A percentile compares a stretch with the other conserved stretches of the same genome.
Conservation (phyloP, 2,329 filamentous ascomycete species). For the Rutstroemia sydowiana region DNA sequence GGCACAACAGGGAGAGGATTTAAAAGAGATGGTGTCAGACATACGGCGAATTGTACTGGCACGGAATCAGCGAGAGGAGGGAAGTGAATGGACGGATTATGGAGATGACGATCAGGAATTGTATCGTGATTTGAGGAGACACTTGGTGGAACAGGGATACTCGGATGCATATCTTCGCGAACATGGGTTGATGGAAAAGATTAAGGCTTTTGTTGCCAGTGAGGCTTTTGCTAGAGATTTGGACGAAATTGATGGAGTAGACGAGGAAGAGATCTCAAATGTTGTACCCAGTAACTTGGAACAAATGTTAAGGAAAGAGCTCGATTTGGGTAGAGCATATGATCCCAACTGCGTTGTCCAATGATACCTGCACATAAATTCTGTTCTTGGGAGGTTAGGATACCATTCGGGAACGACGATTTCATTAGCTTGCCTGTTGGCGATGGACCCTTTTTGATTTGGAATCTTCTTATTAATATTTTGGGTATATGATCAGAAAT, state of each 20-base stretch:
- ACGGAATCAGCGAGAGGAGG: conserved; percentile 1
- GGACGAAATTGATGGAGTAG: background rate
- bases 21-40: background rate
- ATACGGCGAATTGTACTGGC: background rate
- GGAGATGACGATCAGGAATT: conserved; percentile 40
- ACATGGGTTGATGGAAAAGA: background rate
- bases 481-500: no score
- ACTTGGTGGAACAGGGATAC: conserved; percentile 44
- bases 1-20: background rate
- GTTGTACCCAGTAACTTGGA: no score
- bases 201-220: background rate
- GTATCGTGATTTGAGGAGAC: conserved; percentile 47
- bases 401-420: no score
- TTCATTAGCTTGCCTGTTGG: no score
- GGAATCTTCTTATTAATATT: no score
- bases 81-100: conserved; percentile 18
- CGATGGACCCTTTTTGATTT: no score
- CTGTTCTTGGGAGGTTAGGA: no score
- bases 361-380: no score
- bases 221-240: background rate
- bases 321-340: no score
- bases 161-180: background rate
- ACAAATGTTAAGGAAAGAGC: no score
- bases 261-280: background rate
- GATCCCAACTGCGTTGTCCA: no score